A percentile compares a stretch with the other conserved stretches of the same genome.
phyloP scores from a whole-genome alignment of 805 yeast species.

The Pichia membranifaciens region DNA sequence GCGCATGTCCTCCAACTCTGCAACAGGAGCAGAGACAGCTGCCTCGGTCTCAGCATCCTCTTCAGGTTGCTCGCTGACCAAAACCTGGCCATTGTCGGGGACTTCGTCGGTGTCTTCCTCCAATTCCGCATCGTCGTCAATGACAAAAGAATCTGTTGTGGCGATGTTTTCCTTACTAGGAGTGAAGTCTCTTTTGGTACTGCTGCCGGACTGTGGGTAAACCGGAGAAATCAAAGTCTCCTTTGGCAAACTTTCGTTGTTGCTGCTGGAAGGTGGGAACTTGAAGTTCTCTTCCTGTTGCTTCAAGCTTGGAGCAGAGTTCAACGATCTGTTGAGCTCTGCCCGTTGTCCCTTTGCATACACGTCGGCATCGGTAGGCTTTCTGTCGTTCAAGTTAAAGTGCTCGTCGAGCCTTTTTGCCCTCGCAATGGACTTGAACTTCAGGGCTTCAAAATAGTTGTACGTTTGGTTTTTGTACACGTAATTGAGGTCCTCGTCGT shows the following conservation, averaged over 20 bases:
- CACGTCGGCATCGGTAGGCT: slow-evolving; percentile 13
- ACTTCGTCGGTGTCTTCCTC: slow-evolving; percentile 23
- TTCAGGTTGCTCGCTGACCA: too few species aligned
- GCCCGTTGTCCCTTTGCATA: slow-evolving; percentile 8
- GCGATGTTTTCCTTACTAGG: slow-evolving; percentile 16
- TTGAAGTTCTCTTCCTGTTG: neutral
- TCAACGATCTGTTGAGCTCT: neutral
- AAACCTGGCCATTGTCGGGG: slow-evolving; percentile 9
- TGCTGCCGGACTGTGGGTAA: slow-evolving; percentile 3
- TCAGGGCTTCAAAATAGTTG: slow-evolving; percentile 65
- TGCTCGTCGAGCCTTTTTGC: slow-evolving; percentile 11
- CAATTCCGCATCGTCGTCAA: slow-evolving; percentile 28
- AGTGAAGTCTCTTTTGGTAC: slow-evolving; percentile 7
- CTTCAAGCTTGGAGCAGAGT: neutral
- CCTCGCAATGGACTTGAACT: slow-evolving; percentile 48
- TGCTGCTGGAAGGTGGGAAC: neutral
- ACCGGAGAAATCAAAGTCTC: slow-evolving; percentile 31
- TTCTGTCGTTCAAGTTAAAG: slow-evolving; percentile 10
- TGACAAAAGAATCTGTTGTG: slow-evolving; percentile 25
- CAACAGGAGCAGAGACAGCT: neutral
- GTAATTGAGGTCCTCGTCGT: slow-evolving; percentile 49
- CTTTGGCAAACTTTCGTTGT: slow-evolving; percentile 22
- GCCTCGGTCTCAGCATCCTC: slow-evolving; percentile 11
- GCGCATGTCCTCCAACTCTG: slow-evolving; percentile 1
- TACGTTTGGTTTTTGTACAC: slow-evolving; percentile 36